Evolutionary conservation across 2,329 filamentous ascomycete species (phyloP), one percentile per base, ranked within the genome.

Genomic region (Coccinonectria pachysandricola): DNA sequence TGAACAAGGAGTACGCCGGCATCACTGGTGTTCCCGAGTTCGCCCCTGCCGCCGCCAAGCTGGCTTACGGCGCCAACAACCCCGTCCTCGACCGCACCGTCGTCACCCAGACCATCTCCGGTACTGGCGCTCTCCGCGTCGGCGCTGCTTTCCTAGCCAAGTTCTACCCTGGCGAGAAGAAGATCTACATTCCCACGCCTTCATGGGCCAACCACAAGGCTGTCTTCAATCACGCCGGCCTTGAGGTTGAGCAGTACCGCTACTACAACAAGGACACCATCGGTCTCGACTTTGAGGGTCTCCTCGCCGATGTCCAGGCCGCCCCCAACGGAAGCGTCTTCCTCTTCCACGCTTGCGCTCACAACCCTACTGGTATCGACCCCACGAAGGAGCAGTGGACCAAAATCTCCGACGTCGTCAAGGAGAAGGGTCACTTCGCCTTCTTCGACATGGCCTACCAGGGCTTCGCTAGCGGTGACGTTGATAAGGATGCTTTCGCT

Each of bases 361-460:
- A 96, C 71, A 96, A 96, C 72, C 88, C 88, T 33, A 96, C 91
- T 39, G 88, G 88, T 55, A 81, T 96, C 49, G 88, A 96, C 63
- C 91, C 88, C 18, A 94, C 83, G 21, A 64, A 75, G 48, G 80
- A 84, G 57, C 88, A 96, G 68, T 96, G 88, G 88, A 75, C 75
- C 61, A 68, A 88, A 65, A 91, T 98, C 57, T 84, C 82, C 59
- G 64, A 80, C 35, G 81, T 79, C 36, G 76, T 94, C 59, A 92
- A 92, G 73, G 71, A 75, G 54, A 76, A 81, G 57, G 77, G 71
- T 26, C 88, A 96, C 71, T 93, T 80, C 57, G 78, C 85, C 48
- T 95, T 98, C 75, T 98, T 96, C 65, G 88, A 96, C 61, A 95
- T 95, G 87, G 88, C 88, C 40, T 98, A 98, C 71, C 88, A 98